Percentiles rank a stretch among this genome's conserved stretches.
phyloP scores from a whole-genome alignment of 2,329 filamentous ascomycete species.

The Paraconiothyrium brasiliense region DNA sequence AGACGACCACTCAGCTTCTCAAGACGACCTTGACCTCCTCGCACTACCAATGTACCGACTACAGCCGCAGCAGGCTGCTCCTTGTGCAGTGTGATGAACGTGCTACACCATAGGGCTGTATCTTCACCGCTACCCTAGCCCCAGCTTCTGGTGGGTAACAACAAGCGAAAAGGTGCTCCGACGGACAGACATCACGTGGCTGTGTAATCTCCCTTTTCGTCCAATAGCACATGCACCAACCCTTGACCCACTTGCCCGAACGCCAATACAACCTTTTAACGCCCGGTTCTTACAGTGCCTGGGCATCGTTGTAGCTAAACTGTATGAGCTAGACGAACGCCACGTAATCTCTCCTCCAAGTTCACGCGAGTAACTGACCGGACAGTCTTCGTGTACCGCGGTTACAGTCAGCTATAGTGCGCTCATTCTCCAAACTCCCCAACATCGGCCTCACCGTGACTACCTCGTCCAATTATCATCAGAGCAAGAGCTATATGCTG shows the following conservation, averaged over 20 bases:
- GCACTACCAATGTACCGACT: constrained; percentile 17
- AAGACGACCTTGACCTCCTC: constrained; percentile 28
- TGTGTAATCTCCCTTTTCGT: constrained; percentile 3
- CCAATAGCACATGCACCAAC: neutral
- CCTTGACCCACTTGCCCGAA: neutral
- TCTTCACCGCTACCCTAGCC: constrained; percentile 3
- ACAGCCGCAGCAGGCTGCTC: constrained; percentile 28
- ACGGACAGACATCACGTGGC: constrained; percentile 19
- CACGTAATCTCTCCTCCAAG: constrained; percentile 22
- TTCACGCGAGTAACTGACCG: constrained; percentile 22
- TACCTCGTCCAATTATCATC: constrained; percentile 23
- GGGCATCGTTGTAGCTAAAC: neutral
- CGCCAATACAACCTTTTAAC: neutral
- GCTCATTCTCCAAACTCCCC: constrained; percentile 25
- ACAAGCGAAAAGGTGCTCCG: constrained; percentile 19
- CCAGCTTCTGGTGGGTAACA: constrained; percentile 8
- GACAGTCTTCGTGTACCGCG: constrained; percentile 25
- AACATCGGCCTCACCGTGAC: constrained; percentile 35
- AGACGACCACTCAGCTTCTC: constrained; percentile 18
- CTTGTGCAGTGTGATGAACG: constrained; percentile 29
- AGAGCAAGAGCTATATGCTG: neutral
- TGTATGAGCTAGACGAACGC: constrained; percentile 12
- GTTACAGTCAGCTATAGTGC: constrained; percentile 31
- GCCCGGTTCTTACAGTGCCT: neutral
- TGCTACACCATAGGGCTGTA: constrained; percentile 23